Evolutionary conservation across 495 filamentous ascomycete genomes (phyloP).

Genomic region (Monascus purpureus): DNA sequence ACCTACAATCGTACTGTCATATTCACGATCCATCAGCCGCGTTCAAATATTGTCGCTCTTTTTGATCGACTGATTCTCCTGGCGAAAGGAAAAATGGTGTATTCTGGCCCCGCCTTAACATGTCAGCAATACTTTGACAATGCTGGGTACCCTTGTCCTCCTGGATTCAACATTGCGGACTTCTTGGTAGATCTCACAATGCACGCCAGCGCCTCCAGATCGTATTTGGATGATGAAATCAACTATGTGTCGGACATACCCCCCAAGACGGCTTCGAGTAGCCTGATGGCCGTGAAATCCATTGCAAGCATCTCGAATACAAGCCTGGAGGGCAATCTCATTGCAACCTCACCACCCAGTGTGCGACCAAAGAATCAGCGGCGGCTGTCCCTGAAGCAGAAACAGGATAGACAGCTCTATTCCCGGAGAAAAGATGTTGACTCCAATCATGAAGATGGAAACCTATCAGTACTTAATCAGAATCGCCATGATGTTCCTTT

Average conservation of each 20-base stretch:
- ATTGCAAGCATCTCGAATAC: constrained; percentile 65
- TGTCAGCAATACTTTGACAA: constrained; percentile 90
- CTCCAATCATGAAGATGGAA: constrained; percentile 51
- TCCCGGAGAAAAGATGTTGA: constrained; percentile 61
- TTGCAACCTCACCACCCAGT: constrained; percentile 43
- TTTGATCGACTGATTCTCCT: constrained; percentile 89
- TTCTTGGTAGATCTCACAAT: constrained; percentile 96
- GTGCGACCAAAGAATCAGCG: constrained; percentile 51
- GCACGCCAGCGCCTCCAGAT: constrained; percentile 56
- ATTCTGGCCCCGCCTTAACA: constrained; percentile 76
- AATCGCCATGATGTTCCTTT: constrained; percentile 55
- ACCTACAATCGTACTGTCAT: constrained; percentile 92
- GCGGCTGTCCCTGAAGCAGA: constrained; percentile 59
- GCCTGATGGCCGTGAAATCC: constrained; percentile 79
- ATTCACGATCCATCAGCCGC: constrained; percentile 97
- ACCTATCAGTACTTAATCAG: constrained; percentile 49
- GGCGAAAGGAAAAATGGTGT: constrained; percentile 79
- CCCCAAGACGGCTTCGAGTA: constrained; percentile 67
- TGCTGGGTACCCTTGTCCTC: constrained; percentile 80
- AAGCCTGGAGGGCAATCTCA: constrained; percentile 42
- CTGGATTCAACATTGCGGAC: constrained; percentile 97
- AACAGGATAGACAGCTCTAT: constrained; percentile 82
- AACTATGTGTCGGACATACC: constrained; percentile 23
- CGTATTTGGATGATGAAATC: constrained; percentile 44
- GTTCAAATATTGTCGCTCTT: constrained; percentile 98